A percentile compares a stretch with the other conserved stretches of the same genome.
phyloP scores from a whole-genome alignment of 805 yeast species.

The Saccharomyces eubayanus region DNA sequence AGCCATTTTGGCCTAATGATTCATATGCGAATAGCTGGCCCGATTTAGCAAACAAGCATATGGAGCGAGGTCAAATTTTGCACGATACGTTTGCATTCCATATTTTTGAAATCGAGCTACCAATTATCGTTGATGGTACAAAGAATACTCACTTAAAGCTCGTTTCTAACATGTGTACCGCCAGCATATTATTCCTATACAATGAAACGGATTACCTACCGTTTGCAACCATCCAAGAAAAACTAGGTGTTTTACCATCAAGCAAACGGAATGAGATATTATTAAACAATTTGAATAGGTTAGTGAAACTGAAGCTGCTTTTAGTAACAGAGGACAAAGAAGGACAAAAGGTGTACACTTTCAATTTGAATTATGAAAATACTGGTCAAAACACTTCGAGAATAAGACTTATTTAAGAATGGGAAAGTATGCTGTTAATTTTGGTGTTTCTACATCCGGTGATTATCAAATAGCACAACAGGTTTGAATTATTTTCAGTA shows the following conservation, averaged over 20 bases:
- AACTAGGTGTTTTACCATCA: slow-evolving; percentile 1
- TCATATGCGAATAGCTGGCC: slow-evolving; percentile 5
- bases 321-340: background rate
- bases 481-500: background rate
- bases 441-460: background rate
- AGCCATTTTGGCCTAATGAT: slow-evolving; percentile 9
- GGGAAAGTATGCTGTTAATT: background rate
- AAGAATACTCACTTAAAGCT: slow-evolving; percentile 1
- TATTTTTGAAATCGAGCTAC: slow-evolving; percentile 10
- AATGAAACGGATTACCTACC: slow-evolving; percentile 9
- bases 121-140: slow-evolving; percentile 5
- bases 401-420: background rate
- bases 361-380: slow-evolving; percentile 1
- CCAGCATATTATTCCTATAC: slow-evolving; percentile 13
- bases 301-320: background rate
- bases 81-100: slow-evolving; percentile 8
- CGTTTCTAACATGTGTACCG: slow-evolving; percentile 6
- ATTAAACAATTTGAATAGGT: slow-evolving; percentile 3
- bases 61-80: slow-evolving; percentile 2
- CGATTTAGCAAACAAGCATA: background rate
- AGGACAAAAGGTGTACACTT: background rate
- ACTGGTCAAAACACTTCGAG: background rate
- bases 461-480: background rate
- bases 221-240: slow-evolving; percentile 1
- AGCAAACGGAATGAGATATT: slow-evolving; percentile 3